Conservation (phyloP, 345 rosid species). For the Erodium maritimum region DNA sequence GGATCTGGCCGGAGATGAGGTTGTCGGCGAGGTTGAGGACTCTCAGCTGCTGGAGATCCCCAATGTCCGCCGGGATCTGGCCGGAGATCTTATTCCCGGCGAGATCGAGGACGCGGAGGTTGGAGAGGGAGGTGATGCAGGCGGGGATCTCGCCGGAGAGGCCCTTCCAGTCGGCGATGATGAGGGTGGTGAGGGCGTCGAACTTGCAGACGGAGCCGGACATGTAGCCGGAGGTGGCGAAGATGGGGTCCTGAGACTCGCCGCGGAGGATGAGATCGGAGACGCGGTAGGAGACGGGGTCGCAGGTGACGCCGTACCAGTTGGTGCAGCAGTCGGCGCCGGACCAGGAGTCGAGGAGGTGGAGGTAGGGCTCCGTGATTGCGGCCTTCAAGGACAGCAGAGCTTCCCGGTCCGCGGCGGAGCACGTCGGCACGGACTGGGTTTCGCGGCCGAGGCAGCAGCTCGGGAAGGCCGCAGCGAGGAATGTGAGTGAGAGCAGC, state of each 20-base stretch:
- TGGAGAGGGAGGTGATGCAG: constrained; percentile 45
- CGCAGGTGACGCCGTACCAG: constrained; percentile 84
- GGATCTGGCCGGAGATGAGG: constrained; percentile 52
- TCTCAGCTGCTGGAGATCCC: constrained; percentile 42
- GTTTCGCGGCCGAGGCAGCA: too few relatives aligned
- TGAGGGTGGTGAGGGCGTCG: constrained; percentile 40
- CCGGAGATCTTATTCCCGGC: constrained; percentile 69
- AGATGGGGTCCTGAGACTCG: constrained; percentile 80
- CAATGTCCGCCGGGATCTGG: constrained; percentile 47
- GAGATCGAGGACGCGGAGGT: constrained; percentile 72
- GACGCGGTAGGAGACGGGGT: constrained; percentile 56
- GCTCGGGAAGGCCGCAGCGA: too few relatives aligned
- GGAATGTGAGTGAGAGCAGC: too few relatives aligned
- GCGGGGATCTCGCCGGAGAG: constrained; percentile 60
- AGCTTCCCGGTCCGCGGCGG: constrained; percentile 49
- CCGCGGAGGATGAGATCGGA: constrained; percentile 77
- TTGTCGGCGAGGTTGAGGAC: constrained; percentile 81
- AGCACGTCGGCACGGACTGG: constrained; percentile 27
- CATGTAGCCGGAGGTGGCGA: constrained; percentile 75
- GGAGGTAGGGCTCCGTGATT: constrained; percentile 54
- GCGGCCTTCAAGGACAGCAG: constrained; percentile 49
- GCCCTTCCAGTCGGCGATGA: constrained; percentile 82
- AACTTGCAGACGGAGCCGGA: constrained; percentile 73
- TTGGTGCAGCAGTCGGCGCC: constrained; percentile 48
- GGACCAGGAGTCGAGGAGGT: constrained; percentile 53